Base-by-base conservation (phyloP, 2,329 filamentous ascomycete species). In the Microsporum ferrugineum region DNA sequence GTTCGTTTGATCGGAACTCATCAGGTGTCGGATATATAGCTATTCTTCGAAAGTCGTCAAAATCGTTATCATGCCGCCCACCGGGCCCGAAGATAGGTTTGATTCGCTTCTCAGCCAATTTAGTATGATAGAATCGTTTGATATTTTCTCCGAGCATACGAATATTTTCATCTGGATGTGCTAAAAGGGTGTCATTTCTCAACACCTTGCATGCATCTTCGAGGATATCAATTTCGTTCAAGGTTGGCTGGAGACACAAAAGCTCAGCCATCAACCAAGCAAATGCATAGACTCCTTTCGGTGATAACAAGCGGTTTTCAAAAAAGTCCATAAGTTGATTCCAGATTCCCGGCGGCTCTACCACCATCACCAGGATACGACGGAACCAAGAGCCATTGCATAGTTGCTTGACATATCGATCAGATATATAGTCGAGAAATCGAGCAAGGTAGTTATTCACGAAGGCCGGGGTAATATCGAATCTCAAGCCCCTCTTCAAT, bases 51-150 rank as follows among this genome's bases (percentile, higher is more conserved):
- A 83, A 80, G 55, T 77, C 70, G 0, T 65, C 70, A 56, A 77
- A 70, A 64, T 83, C 80, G 62, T 82, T 83, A 65, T 82, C 76
- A 61, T 83, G 80, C 5, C 78, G 71, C 57, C 67, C 62, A 12
- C 72, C 71, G 2, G 64, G 60, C 34, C 10, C 10, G 10, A 6
- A 36, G 10, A 6, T 10, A 5, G 5, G 5, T 6, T 36, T 10
- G 34, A 6, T 36, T 36, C 5, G 34, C 5, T 6, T 36, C 5
- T 36, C 34, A 10, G 34, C 10, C 10, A 10, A 36, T 36, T 5
- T 36, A 1, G 34, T 10, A 10, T 36, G 5, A 10, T 6, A 10
- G 10, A 36, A 5, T 6, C 10, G 34, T 36, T 36, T 10, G 10
- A 36, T 36, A 5, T 36, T 36, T 5, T 36, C 5, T 5, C 34